Evolutionary conservation across 176 grass and related monocot genomes (phyloP).

Genomic region (Lolium rigidum): DNA sequence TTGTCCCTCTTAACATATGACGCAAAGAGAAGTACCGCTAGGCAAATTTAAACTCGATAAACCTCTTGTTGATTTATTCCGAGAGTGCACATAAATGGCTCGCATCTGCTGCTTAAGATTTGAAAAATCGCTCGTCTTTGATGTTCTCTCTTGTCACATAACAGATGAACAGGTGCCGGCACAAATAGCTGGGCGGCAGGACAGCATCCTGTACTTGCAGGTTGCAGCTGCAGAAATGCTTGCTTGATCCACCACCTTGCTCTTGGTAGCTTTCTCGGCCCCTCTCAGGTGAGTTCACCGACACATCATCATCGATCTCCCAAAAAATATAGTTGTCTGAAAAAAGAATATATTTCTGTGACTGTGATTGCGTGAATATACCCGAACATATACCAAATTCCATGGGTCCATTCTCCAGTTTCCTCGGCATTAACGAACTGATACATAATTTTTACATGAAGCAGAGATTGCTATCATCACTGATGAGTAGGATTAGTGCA

Average conservation of each 20-base stretch:
- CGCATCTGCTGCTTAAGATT: too few relatives aligned
- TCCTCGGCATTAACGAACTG: slow-evolving; percentile 26
- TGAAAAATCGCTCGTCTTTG: too few relatives aligned
- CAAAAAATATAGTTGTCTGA: too few relatives aligned
- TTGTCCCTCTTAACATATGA: not conserved
- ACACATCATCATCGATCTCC: not conserved
- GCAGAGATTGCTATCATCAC: not conserved
- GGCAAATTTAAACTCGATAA: not conserved
- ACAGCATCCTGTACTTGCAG: too few relatives aligned
- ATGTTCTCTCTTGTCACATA: too few relatives aligned
- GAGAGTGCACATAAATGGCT: not conserved
- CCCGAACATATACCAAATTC: slow-evolving; percentile 1
- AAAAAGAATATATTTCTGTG: not conserved
- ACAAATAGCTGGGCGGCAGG: too few relatives aligned
- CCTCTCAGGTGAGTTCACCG: not conserved
- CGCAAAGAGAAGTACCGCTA: not conserved
- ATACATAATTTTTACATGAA: too few relatives aligned
- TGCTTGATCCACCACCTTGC: too few relatives aligned
- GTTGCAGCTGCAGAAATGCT: too few relatives aligned
- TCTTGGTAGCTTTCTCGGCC: too few relatives aligned
- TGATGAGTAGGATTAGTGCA: not conserved
- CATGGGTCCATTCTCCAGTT: not conserved
- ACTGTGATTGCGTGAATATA: slow-evolving; percentile 39
- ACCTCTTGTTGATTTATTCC: not conserved
- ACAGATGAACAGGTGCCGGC: too few relatives aligned